These are phyloP conservation scores for Lichtheimia ramosa DNA, from an alignment of 371 early-diverging fungal genomes.

Conservation along the genomic window DNA sequence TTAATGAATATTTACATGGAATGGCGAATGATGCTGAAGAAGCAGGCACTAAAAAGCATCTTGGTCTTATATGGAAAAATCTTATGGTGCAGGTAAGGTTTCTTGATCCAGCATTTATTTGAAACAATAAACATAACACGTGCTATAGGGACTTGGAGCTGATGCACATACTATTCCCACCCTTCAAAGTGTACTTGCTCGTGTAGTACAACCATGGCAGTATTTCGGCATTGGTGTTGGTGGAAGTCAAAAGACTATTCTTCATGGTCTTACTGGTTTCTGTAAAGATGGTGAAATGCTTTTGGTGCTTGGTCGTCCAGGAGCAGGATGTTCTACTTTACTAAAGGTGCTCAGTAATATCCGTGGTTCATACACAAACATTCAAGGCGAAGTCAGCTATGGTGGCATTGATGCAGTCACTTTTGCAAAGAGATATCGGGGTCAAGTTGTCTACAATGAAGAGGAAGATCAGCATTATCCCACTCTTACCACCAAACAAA, in stretches of 20 bases:
- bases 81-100: conserved; percentile 27
- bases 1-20: conserved; percentile 17
- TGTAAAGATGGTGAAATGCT: conserved; percentile 72
- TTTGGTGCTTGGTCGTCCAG: conserved; percentile 71
- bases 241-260: conserved; percentile 25
- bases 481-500: conserved; percentile 66
- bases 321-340: conserved; percentile 70
- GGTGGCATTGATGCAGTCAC: conserved; percentile 58
- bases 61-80: conserved; percentile 39
- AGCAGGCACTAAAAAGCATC: conserved; percentile 25
- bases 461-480: conserved; percentile 77
- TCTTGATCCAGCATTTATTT: background rate
- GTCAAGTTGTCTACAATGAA: conserved; percentile 66
- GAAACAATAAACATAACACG: background rate
- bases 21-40: conserved; percentile 4
- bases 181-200: conserved; percentile 13
- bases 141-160: conserved; percentile 33
- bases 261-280: conserved; percentile 58
- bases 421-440: conserved; percentile 53
- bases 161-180: conserved; percentile 41
- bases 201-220: conserved; percentile 28
- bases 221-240: conserved; percentile 12
- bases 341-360: conserved; percentile 66
- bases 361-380: conserved; percentile 52
- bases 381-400: conserved; percentile 58